phyloP scores from a whole-genome alignment of 1,139 yeast species.

The Suhomyces bolitotheri region DNA sequence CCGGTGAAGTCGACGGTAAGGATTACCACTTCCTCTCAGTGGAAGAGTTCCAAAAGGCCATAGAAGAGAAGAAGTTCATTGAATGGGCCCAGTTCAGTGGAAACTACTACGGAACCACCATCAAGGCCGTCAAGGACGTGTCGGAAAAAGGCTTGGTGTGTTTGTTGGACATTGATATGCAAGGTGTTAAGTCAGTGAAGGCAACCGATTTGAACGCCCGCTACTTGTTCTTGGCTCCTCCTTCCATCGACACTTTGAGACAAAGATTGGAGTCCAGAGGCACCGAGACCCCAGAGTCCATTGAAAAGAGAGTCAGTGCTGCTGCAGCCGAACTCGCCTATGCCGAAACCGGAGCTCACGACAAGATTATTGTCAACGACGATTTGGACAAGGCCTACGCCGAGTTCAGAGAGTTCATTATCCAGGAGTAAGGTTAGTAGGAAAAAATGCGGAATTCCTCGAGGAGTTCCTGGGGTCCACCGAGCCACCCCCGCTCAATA shows the following conservation, averaged over 20 bases:
- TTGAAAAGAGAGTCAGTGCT: slow-evolving; percentile 80
- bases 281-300: slow-evolving; percentile 85
- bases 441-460: no score
- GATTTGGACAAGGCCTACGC: slow-evolving; percentile 84
- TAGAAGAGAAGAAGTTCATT: slow-evolving; percentile 73
- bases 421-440: slow-evolving; percentile 34
- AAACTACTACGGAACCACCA: slow-evolving; percentile 92
- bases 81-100: slow-evolving; percentile 99
- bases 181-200: slow-evolving; percentile 94
- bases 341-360: slow-evolving; percentile 90
- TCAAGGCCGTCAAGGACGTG: slow-evolving; percentile 80
- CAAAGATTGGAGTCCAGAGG: slow-evolving; percentile 84
- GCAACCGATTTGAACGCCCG: slow-evolving; percentile 78
- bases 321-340: slow-evolving; percentile 87
- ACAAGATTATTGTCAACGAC: slow-evolving; percentile 83
- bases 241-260: slow-evolving; percentile 75
- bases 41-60: slow-evolving; percentile 74
- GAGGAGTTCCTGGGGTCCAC: no score
- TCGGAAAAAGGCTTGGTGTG: slow-evolving; percentile 68
- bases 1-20: slow-evolving; percentile 85
- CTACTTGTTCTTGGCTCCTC: slow-evolving; percentile 87
- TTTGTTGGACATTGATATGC: slow-evolving; percentile 96
- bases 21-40: slow-evolving; percentile 86
- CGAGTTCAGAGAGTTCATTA: slow-evolving; percentile 75
- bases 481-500: no score